Evolutionary conservation across 1,284 basidiomycete species (phyloP).

Genomic region (Bondarzewia mesenterica): DNA sequence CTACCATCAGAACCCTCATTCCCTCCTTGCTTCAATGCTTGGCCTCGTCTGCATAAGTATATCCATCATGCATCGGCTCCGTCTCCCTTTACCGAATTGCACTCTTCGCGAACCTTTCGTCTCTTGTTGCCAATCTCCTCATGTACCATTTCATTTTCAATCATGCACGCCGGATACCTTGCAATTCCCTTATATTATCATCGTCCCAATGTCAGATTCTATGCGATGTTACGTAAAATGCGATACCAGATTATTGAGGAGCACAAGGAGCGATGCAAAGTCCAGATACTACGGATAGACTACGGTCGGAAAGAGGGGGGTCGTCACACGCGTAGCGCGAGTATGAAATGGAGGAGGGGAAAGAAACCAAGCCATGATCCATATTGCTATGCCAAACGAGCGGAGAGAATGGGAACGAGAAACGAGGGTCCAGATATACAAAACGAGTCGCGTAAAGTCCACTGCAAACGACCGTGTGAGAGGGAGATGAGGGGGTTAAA

Average conservation of each 20-base stretch:
- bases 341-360: not conserved
- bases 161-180: not conserved
- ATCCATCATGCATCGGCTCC: too few relatives aligned
- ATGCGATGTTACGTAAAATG: not conserved
- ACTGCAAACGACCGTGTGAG: not conserved
- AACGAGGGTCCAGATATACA: not conserved
- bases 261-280: constrained; percentile 1
- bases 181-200: not conserved
- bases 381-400: too few relatives aligned
- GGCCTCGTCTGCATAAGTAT: too few relatives aligned
- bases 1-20: too few relatives aligned
- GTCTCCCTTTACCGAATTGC: too few relatives aligned
- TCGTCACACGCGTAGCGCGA: not conserved
- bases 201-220: not conserved
- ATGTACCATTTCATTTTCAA: not conserved
- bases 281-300: not conserved
- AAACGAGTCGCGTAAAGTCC: not conserved
- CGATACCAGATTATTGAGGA: not conserved
- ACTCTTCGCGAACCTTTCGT: too few relatives aligned
- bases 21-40: too few relatives aligned
- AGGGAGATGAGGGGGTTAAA: not conserved
- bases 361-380: not conserved
- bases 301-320: not conserved
- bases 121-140: not conserved
- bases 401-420: too few relatives aligned